Conservation (phyloP, 148 eudicot species). For the Talinum fruticosum region DNA sequence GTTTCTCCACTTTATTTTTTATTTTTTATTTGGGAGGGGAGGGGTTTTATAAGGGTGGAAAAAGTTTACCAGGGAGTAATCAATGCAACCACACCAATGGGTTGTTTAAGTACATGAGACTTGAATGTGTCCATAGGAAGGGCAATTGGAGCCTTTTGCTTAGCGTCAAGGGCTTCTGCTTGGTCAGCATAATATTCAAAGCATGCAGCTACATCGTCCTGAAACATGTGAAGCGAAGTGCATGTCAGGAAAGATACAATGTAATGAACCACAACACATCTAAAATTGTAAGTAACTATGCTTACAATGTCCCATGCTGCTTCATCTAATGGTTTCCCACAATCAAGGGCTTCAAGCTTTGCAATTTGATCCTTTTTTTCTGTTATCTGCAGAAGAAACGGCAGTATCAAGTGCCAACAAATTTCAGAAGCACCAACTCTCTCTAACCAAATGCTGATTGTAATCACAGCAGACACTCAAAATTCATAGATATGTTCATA, state of each 20-base stretch:
- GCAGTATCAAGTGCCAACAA: not conserved
- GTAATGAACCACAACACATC: not conserved
- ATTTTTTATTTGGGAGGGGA: not conserved
- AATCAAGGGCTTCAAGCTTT: constrained; percentile 76
- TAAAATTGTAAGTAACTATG: not conserved
- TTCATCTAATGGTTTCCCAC: constrained; percentile 88
- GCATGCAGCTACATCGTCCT: constrained; percentile 97
- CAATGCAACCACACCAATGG: constrained; percentile 92
- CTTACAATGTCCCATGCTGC: constrained; percentile 95
- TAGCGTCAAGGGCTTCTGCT: constrained; percentile 90
- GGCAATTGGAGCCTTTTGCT: constrained; percentile 73
- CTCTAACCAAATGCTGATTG: not conserved
- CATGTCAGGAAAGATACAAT: constrained; percentile 4
- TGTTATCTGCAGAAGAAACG: constrained; percentile 50
- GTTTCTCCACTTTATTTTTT: not conserved
- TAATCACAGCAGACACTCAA: not conserved
- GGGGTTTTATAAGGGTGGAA: not conserved
- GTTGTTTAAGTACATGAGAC: constrained; percentile 75
- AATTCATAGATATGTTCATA: not conserved
- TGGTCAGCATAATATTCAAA: constrained; percentile 91
- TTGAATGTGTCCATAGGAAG: constrained; percentile 89
- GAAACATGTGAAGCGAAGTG: constrained; percentile 23
- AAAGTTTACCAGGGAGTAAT: constrained; percentile 87
- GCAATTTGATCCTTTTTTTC: constrained; percentile 67
- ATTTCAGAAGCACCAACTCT: not conserved